Percentiles rank a stretch among this genome's conserved stretches.
Conservation (phyloP, 129 eudicot species). For the Tagetes patula region DNA sequence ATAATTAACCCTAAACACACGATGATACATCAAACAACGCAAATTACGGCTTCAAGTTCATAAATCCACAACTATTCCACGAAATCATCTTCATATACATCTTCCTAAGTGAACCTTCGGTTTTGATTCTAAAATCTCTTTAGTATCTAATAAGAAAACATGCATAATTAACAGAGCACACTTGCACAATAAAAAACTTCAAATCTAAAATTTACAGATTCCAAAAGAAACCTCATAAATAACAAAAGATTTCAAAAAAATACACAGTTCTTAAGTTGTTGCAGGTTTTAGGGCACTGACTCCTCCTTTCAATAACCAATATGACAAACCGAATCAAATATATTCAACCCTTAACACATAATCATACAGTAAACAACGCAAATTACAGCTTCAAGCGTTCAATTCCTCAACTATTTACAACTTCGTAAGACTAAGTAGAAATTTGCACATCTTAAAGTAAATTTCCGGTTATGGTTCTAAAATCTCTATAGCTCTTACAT, state of each 20-base stretch:
- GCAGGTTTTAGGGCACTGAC: conserved; percentile 19
- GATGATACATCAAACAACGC: conserved; percentile 19
- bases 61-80: conserved; percentile 9
- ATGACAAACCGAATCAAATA: conserved; percentile 3
- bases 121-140: not conserved
- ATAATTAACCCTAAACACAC: conserved; percentile 16
- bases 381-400: conserved; percentile 3
- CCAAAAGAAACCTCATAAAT: no score
- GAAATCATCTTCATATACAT: not conserved
- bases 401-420: conserved; percentile 11
- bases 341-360: conserved; percentile 12
- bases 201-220: no score
- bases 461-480: conserved; percentile 3
- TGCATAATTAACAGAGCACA: not conserved
- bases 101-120: not conserved
- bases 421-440: not conserved
- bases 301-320: conserved; percentile 9
- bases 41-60: conserved; percentile 8
- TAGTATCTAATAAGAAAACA: not conserved
- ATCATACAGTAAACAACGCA: conserved; percentile 19
- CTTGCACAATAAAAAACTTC: no score
- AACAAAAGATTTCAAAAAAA: no score
- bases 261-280: not conserved
- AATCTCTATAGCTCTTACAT: not conserved
- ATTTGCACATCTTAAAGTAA: not conserved